Conservation (phyloP, 1,139 yeast genomes). For the Kluyveromyces marxianus region DNA sequence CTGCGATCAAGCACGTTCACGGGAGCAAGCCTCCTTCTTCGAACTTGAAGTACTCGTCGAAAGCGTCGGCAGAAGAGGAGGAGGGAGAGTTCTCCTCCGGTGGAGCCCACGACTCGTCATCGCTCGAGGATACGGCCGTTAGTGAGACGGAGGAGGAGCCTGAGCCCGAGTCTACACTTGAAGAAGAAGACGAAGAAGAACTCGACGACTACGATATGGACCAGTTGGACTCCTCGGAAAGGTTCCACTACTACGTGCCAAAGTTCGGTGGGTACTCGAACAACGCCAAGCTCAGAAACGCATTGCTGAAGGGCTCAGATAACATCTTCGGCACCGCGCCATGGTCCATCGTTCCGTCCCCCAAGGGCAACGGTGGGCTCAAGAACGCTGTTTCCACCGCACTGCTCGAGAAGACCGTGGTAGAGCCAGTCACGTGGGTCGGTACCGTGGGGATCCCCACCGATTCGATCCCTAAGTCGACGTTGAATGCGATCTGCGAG, state of each 20-base stretch:
- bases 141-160: constrained; percentile 3
- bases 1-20: constrained; percentile 26
- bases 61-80: background rate
- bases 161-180: constrained; percentile 7
- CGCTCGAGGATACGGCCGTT: background rate
- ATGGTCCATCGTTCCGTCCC: constrained; percentile 63
- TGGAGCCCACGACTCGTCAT: background rate
- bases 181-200: constrained; percentile 12
- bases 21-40: constrained; percentile 10
- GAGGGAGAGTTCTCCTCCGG: no score
- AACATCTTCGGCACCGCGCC: constrained; percentile 64
- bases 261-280: constrained; percentile 75
- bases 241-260: constrained; percentile 36
- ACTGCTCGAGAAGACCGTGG: constrained; percentile 38
- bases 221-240: constrained; percentile 7
- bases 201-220: constrained; percentile 3
- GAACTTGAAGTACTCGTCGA: constrained; percentile 13
- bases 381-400: constrained; percentile 77
- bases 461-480: constrained; percentile 59
- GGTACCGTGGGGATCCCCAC: constrained; percentile 91
- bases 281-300: constrained; percentile 34
- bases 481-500: constrained; percentile 43
- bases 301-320: constrained; percentile 37
- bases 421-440: constrained; percentile 58
- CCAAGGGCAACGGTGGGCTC: constrained; percentile 84